These are phyloP conservation scores for Scedosporium aurantiacum DNA, from an alignment of 2,329 filamentous ascomycete species.

Conservation along the genomic window DNA sequence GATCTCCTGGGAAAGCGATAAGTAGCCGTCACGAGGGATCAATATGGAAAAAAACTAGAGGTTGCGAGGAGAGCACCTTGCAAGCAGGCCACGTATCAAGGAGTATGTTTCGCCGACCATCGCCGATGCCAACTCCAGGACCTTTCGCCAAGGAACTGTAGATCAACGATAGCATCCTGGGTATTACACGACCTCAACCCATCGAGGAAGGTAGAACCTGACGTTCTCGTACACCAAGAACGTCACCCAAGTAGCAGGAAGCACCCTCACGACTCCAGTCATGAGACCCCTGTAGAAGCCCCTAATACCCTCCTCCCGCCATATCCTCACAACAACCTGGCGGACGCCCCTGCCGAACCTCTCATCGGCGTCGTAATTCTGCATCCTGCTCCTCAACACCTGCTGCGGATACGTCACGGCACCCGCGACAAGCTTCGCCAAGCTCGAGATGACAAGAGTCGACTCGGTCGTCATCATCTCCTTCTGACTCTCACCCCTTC, in stretches of 20 bases:
- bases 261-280: conserved; percentile 78
- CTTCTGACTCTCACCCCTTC: conserved; percentile 7
- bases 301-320: conserved; percentile 62
- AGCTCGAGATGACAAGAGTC: conserved; percentile 68
- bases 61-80: too few relatives aligned
- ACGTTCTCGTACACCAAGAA: conserved; percentile 96
- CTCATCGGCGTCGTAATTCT: conserved; percentile 73
- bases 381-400: conserved; percentile 76
- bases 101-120: too few relatives aligned
- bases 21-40: too few relatives aligned
- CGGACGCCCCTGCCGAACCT: conserved; percentile 58
- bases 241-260: conserved; percentile 92
- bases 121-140: too few relatives aligned
- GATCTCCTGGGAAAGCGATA: too few relatives aligned
- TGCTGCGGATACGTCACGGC: conserved; percentile 90
- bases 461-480: conserved; percentile 45
- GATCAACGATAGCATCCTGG: not conserved
- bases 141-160: too few relatives aligned
- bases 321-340: conserved; percentile 65
- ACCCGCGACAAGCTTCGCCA: conserved; percentile 81
- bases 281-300: conserved; percentile 90
- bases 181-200: not conserved
- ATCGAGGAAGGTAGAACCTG: conserved; percentile 52
- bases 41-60: too few relatives aligned
- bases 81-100: too few relatives aligned